A percentile compares a stretch with the other conserved stretches of the same genome.
phyloP scores from a whole-genome alignment of 257 asterid genomes.

The Primulina tabacum region DNA sequence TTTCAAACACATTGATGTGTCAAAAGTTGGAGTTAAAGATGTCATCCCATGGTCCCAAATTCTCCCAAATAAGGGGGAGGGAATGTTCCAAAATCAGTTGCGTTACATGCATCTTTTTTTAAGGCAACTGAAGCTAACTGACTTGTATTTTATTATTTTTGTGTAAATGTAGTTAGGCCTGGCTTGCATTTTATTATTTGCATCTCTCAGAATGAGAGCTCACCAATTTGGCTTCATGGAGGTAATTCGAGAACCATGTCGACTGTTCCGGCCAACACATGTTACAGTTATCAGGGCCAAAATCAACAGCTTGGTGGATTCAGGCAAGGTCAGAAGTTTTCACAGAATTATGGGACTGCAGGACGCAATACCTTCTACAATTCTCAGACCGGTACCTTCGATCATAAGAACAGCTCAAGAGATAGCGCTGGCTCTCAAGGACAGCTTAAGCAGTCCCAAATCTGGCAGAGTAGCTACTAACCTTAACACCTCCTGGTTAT shows the following conservation, averaged over 20 bases:
- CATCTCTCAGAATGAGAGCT: conserved; percentile 59
- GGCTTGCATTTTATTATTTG: neutral
- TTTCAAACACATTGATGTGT: neutral
- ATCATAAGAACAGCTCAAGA: conserved; percentile 63
- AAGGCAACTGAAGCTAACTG: neutral
- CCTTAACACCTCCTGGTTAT: conserved; percentile 28
- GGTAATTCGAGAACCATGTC: conserved; percentile 73
- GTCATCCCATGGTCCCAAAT: neutral
- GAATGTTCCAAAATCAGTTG: neutral
- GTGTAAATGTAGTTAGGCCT: conserved; percentile 2
- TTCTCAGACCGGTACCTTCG: conserved; percentile 60
- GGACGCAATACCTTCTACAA: conserved; percentile 80
- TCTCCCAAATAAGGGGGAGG: too few relatives aligned
- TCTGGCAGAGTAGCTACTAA: conserved; percentile 84
- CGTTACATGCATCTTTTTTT: neutral
- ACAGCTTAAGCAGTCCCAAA: conserved; percentile 77
- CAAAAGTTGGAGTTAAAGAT: neutral
- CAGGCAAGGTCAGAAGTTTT: conserved; percentile 83
- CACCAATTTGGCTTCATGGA: conserved; percentile 86
- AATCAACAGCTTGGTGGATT: conserved; percentile 68
- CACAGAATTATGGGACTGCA: conserved; percentile 60
- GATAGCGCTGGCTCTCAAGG: conserved; percentile 69
- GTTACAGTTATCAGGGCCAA: conserved; percentile 70
- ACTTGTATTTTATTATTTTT: too few relatives aligned
- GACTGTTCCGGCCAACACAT: conserved; percentile 62